phyloP scores from a whole-genome alignment of 1,284 basidiomycete species.

The Sparassis latifolia region DNA sequence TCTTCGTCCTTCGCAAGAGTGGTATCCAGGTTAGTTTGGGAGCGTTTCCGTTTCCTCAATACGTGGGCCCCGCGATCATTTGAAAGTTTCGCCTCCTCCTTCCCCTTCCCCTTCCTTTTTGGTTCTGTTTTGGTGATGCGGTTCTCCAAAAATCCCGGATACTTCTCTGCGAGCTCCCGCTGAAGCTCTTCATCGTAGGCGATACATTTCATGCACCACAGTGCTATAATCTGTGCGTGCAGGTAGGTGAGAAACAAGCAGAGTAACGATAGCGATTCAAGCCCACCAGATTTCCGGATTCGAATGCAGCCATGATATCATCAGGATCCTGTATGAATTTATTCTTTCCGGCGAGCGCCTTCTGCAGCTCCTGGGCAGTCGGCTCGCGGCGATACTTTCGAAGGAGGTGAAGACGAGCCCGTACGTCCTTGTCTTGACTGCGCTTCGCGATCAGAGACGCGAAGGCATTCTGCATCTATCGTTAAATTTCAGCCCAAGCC shows the following conservation, averaged over 20 bases:
- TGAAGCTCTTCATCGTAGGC: conserved; percentile 18
- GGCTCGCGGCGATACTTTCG: conserved; percentile 9
- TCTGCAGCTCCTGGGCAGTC: conserved; percentile 9
- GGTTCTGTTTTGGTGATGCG: no score
- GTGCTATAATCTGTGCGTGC: conserved; percentile 10
- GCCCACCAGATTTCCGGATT: conserved; percentile 15
- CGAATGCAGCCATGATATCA: conserved; percentile 14
- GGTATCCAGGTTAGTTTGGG: no score
- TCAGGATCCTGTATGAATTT: background rate
- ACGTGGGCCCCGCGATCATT: no score
- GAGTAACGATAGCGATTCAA: no score
- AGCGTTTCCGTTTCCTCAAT: no score
- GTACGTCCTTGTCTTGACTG: conserved; percentile 9
- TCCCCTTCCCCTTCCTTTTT: no score
- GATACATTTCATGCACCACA: conserved; percentile 18
- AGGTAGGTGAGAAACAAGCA: background rate
- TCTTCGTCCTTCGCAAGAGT: no score
- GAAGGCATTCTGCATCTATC: no score
- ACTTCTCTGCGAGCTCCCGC: conserved; percentile 5
- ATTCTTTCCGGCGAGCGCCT: background rate
- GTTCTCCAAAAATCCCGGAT: background rate
- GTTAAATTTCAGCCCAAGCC: background rate
- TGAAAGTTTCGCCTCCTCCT: no score
- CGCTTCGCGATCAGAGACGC: background rate
- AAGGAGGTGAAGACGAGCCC: conserved; percentile 8